Base-by-base conservation (phyloP, 2,329 filamentous ascomycete genomes). In the Alternaria panax region DNA sequence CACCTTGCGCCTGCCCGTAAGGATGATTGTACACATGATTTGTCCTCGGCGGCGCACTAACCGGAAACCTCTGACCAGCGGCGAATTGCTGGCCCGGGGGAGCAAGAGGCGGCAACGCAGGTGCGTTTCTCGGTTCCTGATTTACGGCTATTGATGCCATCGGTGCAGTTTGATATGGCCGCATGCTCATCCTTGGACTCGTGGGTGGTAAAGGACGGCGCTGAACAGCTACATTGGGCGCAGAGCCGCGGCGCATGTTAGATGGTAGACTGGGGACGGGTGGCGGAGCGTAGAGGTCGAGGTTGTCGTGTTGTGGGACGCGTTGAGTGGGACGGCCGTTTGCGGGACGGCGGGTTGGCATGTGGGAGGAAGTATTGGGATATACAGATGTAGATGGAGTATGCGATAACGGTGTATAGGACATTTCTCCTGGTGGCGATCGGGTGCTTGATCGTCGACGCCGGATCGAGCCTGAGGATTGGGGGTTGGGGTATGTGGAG, bases 401-500 rank as follows among this genome's bases (percentile, higher is more conserved):
- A 27, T 58, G 48, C 20, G 55, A 25, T 5, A 51, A 40, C 11
- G 60, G 12, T 12, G 30, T 47, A 22, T 62, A 59, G 9, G 65
- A 54, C 22, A 63, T 55, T 22, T 67, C 62, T 16, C 57, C 58
- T 16, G 62, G 57, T 9, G 62, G 61, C 5, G 61, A 34, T 8
- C 55, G 68, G 8, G 66, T 55, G n/a, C 71, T 50, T 22, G 71
- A 73, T 32, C 72, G 69, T n/a, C 71, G 65, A 25, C 72, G 59
- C 16, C 68, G 69, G n/a, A 67, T 55, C 1, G 68, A 62, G 7
- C 50, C 47, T 5, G 64, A 60, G 6, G 66, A 66, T 50, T 70
- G 69, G 2, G 70, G 74, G n/a, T 56, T 68, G 2, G 75, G 75
- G 55, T 70, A 77, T 11, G 75, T 78, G 1, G 69, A 73, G 14